Conservation (phyloP, 208 protist species). For the Phytomonas francai region DNA sequence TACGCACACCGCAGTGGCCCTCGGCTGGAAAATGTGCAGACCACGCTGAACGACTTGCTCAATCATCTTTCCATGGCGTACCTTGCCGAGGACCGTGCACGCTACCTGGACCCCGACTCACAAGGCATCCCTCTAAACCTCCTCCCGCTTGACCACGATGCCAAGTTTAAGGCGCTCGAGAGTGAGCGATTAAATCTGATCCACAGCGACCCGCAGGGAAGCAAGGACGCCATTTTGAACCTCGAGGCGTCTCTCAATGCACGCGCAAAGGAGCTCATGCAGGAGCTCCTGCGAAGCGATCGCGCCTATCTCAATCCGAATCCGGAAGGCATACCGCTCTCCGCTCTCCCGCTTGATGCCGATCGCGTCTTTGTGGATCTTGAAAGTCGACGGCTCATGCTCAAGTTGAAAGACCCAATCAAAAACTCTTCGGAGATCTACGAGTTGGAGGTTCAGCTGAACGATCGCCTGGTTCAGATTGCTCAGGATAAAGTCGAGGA, state of each 20-base stretch:
- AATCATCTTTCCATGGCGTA: conserved; percentile 44
- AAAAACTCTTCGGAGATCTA: conserved; percentile 42
- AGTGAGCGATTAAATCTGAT: conserved; percentile 43
- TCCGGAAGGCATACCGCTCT: conserved; percentile 54
- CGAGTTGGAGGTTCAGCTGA: conserved; percentile 67
- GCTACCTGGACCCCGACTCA: conserved; percentile 69
- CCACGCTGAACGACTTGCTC: conserved; percentile 46
- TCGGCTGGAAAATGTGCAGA: conserved; percentile 37
- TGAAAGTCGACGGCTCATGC: conserved; percentile 41
- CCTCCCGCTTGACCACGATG: conserved; percentile 39
- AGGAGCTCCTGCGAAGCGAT: conserved; percentile 28
- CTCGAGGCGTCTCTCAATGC: conserved; percentile 61
- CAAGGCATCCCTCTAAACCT: conserved; percentile 58
- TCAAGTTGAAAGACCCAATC: conserved; percentile 44
- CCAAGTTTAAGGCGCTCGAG: conserved; percentile 53
- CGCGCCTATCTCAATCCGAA: conserved; percentile 64
- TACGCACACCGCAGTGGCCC: conserved; percentile 14
- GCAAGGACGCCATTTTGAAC: conserved; percentile 35
- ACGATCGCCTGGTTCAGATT: conserved; percentile 50
- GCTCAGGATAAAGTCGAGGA: conserved; percentile 55
- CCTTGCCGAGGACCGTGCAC: conserved; percentile 41
- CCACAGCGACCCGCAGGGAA: conserved; percentile 35
- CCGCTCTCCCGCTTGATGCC: conserved; percentile 49
- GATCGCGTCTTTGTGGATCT: conserved; percentile 54
- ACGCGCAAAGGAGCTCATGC: conserved; percentile 42